Evolutionary conservation across 352 stramenopile genomes (phyloP), one percentile per base, ranked within the genome.

Genomic region (Globisporangium heterothallicum): DNA sequence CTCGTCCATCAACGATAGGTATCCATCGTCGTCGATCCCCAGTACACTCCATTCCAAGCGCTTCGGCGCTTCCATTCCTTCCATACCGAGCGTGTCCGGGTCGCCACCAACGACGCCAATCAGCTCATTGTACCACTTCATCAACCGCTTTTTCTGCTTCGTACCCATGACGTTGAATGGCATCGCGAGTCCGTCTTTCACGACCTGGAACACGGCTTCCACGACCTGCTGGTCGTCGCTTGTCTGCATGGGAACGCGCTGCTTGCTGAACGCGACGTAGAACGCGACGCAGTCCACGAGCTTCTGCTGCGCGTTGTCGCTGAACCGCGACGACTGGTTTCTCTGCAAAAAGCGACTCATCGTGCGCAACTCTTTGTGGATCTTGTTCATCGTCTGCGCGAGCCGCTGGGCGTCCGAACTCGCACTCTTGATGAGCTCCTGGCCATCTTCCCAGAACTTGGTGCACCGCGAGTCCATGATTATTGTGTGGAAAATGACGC

Each of bases 111-210:
- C 68, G 38, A 80, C 49, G 24, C 57, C 64, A 34, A 90, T 86
- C 43, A 91, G 68, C 49, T 94, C 80, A 42, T 91, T 91, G 70
- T 92, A 84, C 78, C 82, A 89, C 47, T 93, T 94, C 24, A 93
- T 51, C 36, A 92, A 61, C 16, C 61, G 69, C 47, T 91, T 92
- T 63, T 94, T 92, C 43, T 92, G 76, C 50, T 92, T 94, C 14
- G 72, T 75, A 53, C 78, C 72, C 44, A 92, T 65, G 43, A 92
- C 80, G 50, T 76, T 87, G 53, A 89, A 92, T 4, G 80, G 83
- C 83, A 94, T 94, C 12, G 80, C 83, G 0, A 94, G 70, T 0
- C 65, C 78, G 38, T 93, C 83, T 42, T 91, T 94, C 24, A 94
- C 66, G 9, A 78, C 75, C 35, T 85, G 58, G 35, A 91, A 84